A percentile compares a stretch with the other conserved stretches of the same genome.
Conservation (phyloP, 2,329 filamentous ascomycete species). For the Pyrenochaeta sp. region DNA sequence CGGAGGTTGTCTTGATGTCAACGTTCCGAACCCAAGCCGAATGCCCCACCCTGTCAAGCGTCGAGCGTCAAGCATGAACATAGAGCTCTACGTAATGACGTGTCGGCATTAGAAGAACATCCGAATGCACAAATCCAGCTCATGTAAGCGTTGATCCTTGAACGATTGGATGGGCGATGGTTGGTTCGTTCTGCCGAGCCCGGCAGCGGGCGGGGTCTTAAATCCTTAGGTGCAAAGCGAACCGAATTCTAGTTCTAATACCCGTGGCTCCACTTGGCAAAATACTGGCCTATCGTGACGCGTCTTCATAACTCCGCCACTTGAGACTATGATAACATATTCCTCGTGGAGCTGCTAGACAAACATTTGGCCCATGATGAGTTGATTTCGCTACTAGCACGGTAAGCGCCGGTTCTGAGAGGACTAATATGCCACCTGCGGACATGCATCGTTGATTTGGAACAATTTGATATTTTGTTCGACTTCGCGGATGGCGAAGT, state of each 20-base stretch:
- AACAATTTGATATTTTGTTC: not conserved
- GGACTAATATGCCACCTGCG: not conserved
- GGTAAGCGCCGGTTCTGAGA: not conserved
- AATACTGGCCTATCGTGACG: not conserved
- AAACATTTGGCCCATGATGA: not conserved
- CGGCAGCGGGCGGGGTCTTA: not conserved
- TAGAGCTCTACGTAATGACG: conserved; percentile 10
- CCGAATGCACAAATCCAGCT: conserved; percentile 10
- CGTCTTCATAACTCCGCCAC: not conserved
- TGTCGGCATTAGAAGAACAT: conserved; percentile 12
- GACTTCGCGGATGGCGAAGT: not conserved
- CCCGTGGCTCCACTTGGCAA: not conserved
- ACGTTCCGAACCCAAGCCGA: not conserved
- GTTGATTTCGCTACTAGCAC: not conserved
- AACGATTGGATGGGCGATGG: not conserved
- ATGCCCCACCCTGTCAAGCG: conserved; percentile 15
- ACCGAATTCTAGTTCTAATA: not conserved
- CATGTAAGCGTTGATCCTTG: not conserved
- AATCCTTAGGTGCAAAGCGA: not conserved
- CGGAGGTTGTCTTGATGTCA: not conserved
- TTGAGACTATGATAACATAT: not conserved
- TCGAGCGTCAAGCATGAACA: conserved; percentile 5
- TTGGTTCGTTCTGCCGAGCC: not conserved
- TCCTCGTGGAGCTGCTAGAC: not conserved
- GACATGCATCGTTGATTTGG: not conserved